Evolutionary conservation across 495 filamentous ascomycete genomes (phyloP), one percentile per base, ranked within the genome.

Genomic region (Aspergillus homomorphus): DNA sequence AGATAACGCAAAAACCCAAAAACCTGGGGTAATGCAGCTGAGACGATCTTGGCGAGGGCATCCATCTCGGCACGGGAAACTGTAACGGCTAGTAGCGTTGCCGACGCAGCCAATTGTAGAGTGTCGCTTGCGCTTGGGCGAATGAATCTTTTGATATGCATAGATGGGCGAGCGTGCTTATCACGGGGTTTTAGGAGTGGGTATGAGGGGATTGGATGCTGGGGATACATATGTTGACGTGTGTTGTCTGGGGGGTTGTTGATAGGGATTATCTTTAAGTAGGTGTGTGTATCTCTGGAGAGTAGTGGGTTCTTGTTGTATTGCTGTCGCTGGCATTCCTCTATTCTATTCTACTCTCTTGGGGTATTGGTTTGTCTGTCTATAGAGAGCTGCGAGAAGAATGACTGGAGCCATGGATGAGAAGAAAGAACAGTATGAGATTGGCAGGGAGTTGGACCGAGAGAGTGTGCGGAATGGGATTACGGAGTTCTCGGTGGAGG

Each of bases 61-160:
- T 38, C 9, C 15, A 38, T 38, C 33, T 38, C 33, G 33, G 33
- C 33, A 38, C 12, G 33, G 33, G 6, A 38, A 38, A 7, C 12
- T 6, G 33, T 10, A 38, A 12, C 33, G 4, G 33, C 33, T 38
- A 38, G 33, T 38, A 38, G 55, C 59, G 42, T 69, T 69, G 66
- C 66, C 66, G 66, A 69, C 45, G 53, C 58, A 62, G 49, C 66
- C 61, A 69, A 69, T 65, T 16, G 48, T 21, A 4, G 41, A 2
- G 30, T 5, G 42, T 10, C 16, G n/a, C 18, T 33, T 30, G 30
- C 33, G 33, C 33, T 38, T 38, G 33, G 33, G 15, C 10, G 49
- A 52, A 4, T 24, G 7, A 30, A 7, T 30, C 19, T 21, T 20
- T 51, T 2, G 30, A 16, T 41, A 21, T 21, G 30, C 16, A 38